Percentiles rank a stretch among this genome's conserved stretches.
phyloP scores from a whole-genome alignment of 1,284 basidiomycete genomes.

The Sphagnurus paluster region DNA sequence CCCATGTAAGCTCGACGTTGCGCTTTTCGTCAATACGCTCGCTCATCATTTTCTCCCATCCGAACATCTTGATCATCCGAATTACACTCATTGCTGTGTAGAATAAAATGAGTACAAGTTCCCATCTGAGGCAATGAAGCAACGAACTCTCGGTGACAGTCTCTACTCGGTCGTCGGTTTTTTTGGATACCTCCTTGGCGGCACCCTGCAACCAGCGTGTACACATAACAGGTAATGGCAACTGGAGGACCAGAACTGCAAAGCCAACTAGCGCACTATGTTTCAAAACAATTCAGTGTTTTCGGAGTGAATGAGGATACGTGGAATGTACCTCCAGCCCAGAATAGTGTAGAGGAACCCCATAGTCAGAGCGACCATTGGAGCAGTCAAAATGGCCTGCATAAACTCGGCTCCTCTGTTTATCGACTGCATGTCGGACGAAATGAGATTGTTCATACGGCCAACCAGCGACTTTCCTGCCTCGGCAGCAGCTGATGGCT shows the following conservation, averaged over 20 bases:
- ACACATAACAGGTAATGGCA: constrained; percentile 49
- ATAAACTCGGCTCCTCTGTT: constrained; percentile 15
- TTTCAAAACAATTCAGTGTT: background rate
- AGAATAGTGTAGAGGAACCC: constrained; percentile 28
- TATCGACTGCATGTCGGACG: constrained; percentile 14
- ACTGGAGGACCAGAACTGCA: constrained; percentile 42
- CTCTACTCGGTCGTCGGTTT: constrained; percentile 34
- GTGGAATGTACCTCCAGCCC: constrained; percentile 30
- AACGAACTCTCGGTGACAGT: constrained; percentile 42
- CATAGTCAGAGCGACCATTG: constrained; percentile 11
- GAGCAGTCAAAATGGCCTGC: constrained; percentile 10
- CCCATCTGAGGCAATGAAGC: background rate
- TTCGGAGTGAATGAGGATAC: background rate
- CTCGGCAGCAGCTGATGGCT: background rate
- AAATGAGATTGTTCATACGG: constrained; percentile 18
- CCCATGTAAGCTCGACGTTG: constrained; percentile 53
- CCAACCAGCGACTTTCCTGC: constrained; percentile 14
- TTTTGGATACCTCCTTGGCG: constrained; percentile 30
- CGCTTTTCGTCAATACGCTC: constrained; percentile 51
- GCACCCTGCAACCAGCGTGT: constrained; percentile 29
- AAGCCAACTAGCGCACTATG: constrained; percentile 53
- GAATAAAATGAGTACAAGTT: constrained; percentile 1
- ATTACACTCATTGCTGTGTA: constrained; percentile 44
- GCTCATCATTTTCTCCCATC: constrained; percentile 64
- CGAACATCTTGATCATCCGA: constrained; percentile 74